A percentile compares a stretch with the other conserved stretches of the same genome.
phyloP scores from a whole-genome alignment of 2,329 filamentous ascomycete genomes.

The Coniosporium tulheliwenetii region DNA sequence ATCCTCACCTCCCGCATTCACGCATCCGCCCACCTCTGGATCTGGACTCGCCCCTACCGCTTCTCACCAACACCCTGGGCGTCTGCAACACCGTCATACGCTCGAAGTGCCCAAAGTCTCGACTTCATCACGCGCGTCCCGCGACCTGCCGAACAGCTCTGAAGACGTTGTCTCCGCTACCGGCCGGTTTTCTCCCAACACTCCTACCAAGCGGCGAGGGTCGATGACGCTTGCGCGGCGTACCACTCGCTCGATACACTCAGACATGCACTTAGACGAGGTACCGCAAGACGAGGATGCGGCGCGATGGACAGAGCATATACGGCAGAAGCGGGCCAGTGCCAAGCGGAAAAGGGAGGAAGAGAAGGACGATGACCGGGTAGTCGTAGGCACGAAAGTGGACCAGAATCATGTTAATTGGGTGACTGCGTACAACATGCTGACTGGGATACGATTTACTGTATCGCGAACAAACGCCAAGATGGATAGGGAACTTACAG shows the following conservation, averaged over 20 bases:
- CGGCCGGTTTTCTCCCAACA: slow-evolving; percentile 67
- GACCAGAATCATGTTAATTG: slow-evolving; percentile 95
- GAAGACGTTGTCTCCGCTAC: slow-evolving; percentile 52
- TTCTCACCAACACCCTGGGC: slow-evolving; percentile 37
- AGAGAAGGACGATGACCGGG: slow-evolving; percentile 65
- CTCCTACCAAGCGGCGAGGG: slow-evolving; percentile 49
- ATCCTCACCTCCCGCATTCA: slow-evolving; percentile 22
- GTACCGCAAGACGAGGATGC: slow-evolving; percentile 79
- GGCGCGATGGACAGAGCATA: slow-evolving; percentile 79
- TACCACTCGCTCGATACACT: slow-evolving; percentile 71
- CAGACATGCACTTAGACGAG: slow-evolving; percentile 72
- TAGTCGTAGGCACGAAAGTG: slow-evolving; percentile 92
- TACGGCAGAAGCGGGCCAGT: slow-evolving; percentile 79
- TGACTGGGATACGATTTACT: slow-evolving; percentile 93
- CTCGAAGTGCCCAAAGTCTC: slow-evolving; percentile 65
- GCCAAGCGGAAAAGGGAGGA: slow-evolving; percentile 74
- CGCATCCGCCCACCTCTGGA: slow-evolving; percentile 15
- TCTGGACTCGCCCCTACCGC: slow-evolving; percentile 30
- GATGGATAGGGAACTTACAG: slow-evolving; percentile 75
- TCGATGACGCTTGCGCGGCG: slow-evolving; percentile 73
- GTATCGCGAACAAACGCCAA: slow-evolving; percentile 96
- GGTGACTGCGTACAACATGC: slow-evolving; percentile 98
- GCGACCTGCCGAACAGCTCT: slow-evolving; percentile 20
- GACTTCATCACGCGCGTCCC: slow-evolving; percentile 56
- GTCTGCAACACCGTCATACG: slow-evolving; percentile 69